Evolutionary conservation across 2,329 filamentous ascomycete species (phyloP).

Genomic region (Phialophora macrospora): DNA sequence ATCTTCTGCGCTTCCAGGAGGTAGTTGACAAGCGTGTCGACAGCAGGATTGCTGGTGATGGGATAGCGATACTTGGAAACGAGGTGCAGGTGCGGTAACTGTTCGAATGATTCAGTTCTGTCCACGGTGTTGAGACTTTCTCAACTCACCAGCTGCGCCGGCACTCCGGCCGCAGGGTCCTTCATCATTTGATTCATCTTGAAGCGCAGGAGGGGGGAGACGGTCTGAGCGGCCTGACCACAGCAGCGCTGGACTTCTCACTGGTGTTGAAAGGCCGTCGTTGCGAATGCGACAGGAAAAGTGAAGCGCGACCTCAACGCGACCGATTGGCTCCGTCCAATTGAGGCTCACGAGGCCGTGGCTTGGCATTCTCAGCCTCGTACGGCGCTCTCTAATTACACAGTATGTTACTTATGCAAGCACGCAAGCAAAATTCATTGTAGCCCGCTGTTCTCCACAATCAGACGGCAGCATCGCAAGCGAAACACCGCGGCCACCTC

Average conservation of each 20-base stretch:
- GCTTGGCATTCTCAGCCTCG: slow-evolving; percentile 8
- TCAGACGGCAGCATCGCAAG: no score
- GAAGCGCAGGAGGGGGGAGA: neutral
- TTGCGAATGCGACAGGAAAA: slow-evolving; percentile 2
- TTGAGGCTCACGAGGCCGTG: slow-evolving; percentile 1
- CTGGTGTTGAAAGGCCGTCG: neutral
- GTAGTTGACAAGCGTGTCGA: slow-evolving; percentile 80
- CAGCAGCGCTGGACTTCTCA: neutral
- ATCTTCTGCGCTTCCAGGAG: slow-evolving; percentile 83
- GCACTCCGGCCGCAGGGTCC: slow-evolving; percentile 57
- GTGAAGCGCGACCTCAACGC: neutral
- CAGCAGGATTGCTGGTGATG: slow-evolving; percentile 69
- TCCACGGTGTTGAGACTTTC: slow-evolving; percentile 1
- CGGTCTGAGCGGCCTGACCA: neutral
- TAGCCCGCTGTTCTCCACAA: no score
- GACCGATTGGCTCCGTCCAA: neutral
- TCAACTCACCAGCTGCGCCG: slow-evolving; percentile 49
- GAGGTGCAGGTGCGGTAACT: slow-evolving; percentile 89
- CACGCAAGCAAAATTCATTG: no score
- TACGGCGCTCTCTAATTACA: no score
- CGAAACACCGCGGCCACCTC: neutral
- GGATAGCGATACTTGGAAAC: slow-evolving; percentile 84
- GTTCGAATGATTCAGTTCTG: slow-evolving; percentile 30
- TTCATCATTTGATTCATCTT: slow-evolving; percentile 41
- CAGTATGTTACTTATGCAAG: no score